Evolutionary conservation across 2,329 filamentous ascomycete species (phyloP).

Genomic region (Didymella arachidicola): DNA sequence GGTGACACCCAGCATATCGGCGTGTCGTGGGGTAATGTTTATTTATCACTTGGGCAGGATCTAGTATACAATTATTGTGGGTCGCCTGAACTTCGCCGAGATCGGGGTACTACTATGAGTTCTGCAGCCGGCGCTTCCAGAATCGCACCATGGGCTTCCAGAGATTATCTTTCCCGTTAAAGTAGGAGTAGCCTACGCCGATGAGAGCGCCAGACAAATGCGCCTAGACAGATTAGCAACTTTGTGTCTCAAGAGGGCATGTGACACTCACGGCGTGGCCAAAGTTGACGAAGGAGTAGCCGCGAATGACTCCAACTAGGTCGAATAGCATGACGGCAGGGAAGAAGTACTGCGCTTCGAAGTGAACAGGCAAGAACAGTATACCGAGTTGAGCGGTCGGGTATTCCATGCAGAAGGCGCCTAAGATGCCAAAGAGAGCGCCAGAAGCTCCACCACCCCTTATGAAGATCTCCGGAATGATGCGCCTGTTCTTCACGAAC

Average conservation of each 20-base stretch:
- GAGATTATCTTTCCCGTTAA: constrained; percentile 43
- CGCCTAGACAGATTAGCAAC: constrained; percentile 37
- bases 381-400: constrained; percentile 41
- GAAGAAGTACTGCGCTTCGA: constrained; percentile 44
- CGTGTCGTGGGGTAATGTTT: constrained; percentile 1
- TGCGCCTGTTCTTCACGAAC: constrained; percentile 31
- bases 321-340: constrained; percentile 46
- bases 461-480: constrained; percentile 36
- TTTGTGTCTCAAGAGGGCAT: not conserved
- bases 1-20: constrained; percentile 3
- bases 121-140: constrained; percentile 38
- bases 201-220: constrained; percentile 43
- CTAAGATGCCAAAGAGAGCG: constrained; percentile 42
- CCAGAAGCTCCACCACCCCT: constrained; percentile 46
- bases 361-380: constrained; percentile 41
- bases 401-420: constrained; percentile 45
- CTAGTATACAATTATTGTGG: constrained; percentile 12
- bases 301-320: constrained; percentile 41
- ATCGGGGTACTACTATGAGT: constrained; percentile 4
- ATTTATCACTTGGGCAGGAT: not conserved
- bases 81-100: not conserved
- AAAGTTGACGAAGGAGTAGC: constrained; percentile 39
- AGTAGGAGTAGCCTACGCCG: constrained; percentile 43
- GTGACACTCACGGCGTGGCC: constrained; percentile 45
- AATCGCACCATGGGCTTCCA: constrained; percentile 46